Conservation (phyloP, 2,329 filamentous ascomycete genomes). For the Phialocephala sp. region DNA sequence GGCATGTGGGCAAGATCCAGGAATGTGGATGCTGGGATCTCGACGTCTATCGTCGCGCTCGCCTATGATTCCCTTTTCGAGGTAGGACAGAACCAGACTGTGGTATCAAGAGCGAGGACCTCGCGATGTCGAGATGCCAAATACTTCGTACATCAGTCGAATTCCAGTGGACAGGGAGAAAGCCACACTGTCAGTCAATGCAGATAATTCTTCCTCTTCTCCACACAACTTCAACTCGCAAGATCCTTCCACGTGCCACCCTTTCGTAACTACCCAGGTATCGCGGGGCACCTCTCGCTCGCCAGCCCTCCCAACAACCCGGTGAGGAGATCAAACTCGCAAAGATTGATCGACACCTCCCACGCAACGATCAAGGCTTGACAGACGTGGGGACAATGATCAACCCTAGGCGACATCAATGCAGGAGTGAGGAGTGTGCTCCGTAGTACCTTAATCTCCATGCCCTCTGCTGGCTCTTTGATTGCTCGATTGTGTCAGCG, state of each 20-base stretch:
- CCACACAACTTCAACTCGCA: neutral
- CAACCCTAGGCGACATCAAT: constrained; percentile 14
- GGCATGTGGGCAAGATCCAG: constrained; percentile 13
- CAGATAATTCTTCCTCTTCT: neutral
- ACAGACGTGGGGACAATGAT: constrained; percentile 14
- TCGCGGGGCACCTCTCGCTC: neutral
- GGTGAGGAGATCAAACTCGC: constrained; percentile 7
- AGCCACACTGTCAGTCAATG: neutral
- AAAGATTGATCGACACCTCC: constrained; percentile 15
- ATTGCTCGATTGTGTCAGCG: constrained; percentile 28
- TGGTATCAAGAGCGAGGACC: neutral
- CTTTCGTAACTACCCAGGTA: neutral
- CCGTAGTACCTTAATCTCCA: constrained; percentile 29
- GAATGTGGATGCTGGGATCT: constrained; percentile 4
- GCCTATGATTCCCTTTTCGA: neutral
- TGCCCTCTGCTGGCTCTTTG: constrained; percentile 5
- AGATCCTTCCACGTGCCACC: constrained; percentile 2
- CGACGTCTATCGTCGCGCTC: neutral
- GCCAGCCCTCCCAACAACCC: constrained; percentile 6
- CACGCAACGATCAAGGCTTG: constrained; percentile 18
- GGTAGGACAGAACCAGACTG: neutral
- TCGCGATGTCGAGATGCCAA: constrained; percentile 1
- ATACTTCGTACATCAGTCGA: neutral
- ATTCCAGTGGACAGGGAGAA: neutral
- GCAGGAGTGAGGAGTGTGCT: constrained; percentile 2